Conservation (phyloP, 176 grass and related monocot genomes). For the Zea luxurians region DNA sequence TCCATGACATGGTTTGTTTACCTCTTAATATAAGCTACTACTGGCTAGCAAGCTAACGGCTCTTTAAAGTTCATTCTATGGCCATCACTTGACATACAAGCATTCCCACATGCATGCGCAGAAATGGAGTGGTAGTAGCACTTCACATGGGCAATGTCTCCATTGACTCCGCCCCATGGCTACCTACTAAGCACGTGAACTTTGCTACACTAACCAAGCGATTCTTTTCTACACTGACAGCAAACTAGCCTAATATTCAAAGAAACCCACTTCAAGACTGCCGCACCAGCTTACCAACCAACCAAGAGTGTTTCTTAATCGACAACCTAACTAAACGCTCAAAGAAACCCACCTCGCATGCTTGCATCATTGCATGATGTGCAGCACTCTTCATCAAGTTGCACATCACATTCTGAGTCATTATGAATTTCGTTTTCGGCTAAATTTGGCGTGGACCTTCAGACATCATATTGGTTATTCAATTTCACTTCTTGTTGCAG, state of each 20-base stretch:
- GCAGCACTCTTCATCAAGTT: neutral
- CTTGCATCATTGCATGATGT: slow-evolving; percentile 26
- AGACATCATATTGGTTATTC: neutral
- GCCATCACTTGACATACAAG: neutral
- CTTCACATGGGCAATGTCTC: slow-evolving; percentile 32
- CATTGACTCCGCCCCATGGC: neutral
- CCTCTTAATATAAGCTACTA: neutral
- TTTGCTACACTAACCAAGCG: slow-evolving; percentile 29
- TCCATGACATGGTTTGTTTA: neutral
- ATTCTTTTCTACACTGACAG: slow-evolving; percentile 15
- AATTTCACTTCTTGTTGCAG: slow-evolving; percentile 31
- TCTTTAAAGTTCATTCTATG: neutral
- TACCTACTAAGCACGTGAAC: slow-evolving; percentile 25
- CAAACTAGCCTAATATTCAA: slow-evolving; percentile 24
- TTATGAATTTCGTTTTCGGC: neutral
- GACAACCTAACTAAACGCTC: neutral
- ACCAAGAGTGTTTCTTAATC: slow-evolving; percentile 16
- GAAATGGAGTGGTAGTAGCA: slow-evolving; percentile 10
- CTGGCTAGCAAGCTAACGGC: neutral
- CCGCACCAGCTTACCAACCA: neutral
- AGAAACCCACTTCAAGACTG: slow-evolving; percentile 29
- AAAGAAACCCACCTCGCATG: slow-evolving; percentile 35
- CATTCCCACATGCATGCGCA: slow-evolving; percentile 6
- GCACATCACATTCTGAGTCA: neutral
- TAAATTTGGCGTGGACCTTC: neutral